Evolutionary conservation across 2,329 filamentous ascomycete genomes (phyloP).

Genomic region (Myrmaecium sp.): DNA sequence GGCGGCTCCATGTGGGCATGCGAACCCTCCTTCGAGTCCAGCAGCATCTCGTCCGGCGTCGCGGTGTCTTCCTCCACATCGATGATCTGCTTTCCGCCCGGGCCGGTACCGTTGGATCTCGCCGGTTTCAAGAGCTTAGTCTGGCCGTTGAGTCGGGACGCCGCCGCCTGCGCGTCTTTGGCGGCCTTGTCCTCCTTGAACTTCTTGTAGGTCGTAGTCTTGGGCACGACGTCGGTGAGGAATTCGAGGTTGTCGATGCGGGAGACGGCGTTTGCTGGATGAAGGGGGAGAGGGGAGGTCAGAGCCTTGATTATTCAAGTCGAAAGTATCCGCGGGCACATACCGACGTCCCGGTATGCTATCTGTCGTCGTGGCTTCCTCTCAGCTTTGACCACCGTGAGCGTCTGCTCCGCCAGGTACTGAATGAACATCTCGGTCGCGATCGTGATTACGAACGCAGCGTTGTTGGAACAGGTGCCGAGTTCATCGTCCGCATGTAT

Average conservation of each 20-base stretch:
- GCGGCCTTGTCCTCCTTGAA: conserved; percentile 47
- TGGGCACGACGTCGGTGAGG: conserved; percentile 75
- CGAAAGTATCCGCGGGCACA: conserved; percentile 9
- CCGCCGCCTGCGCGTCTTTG: conserved; percentile 7
- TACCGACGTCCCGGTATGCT: conserved; percentile 87
- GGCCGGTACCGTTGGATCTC: too few species aligned
- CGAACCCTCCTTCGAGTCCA: too few species aligned
- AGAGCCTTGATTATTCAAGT: too few species aligned
- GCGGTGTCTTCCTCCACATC: too few species aligned
- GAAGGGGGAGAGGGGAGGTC: conserved; percentile 3
- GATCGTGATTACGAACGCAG: conserved; percentile 81
- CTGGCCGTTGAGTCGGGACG: too few species aligned
- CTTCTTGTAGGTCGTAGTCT: conserved; percentile 65
- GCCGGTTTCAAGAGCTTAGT: too few species aligned
- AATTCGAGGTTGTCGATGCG: conserved; percentile 92
- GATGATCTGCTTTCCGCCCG: too few species aligned
- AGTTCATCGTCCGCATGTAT: conserved; percentile 79
- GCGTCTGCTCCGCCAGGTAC: conserved; percentile 68
- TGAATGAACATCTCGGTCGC: conserved; percentile 95
- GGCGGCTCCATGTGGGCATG: too few species aligned
- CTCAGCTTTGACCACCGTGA: conserved; percentile 80
- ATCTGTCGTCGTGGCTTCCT: conserved; percentile 84
- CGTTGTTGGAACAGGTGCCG: conserved; percentile 74
- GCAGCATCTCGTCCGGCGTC: too few species aligned
- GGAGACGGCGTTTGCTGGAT: conserved; percentile 69